A percentile compares a stretch with the other conserved stretches of the same genome.
Evolutionary conservation across 805 yeast species (phyloP).

Genomic region (Metschnikowia corniflorae): DNA sequence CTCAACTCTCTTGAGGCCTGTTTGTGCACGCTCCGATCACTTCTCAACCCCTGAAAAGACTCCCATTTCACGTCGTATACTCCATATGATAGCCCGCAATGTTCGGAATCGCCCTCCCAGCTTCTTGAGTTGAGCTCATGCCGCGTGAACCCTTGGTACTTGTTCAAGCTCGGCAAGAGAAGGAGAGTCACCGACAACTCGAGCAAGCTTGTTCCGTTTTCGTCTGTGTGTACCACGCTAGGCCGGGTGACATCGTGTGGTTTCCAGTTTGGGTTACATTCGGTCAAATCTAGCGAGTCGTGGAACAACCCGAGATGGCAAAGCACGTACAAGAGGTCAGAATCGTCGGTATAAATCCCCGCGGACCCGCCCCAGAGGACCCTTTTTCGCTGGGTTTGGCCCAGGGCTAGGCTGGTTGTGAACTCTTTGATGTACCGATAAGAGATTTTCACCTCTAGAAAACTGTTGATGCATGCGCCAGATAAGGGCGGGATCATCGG

Average conservation of each 20-base stretch:
- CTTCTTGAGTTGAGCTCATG: conserved; percentile 70
- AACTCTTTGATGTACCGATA: conserved; percentile 36
- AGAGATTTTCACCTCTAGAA: conserved; percentile 59
- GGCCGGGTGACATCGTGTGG: conserved; percentile 26
- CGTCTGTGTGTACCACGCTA: conserved; percentile 11
- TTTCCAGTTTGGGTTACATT: conserved; percentile 32
- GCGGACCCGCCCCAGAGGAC: conserved; percentile 78
- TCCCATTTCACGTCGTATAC: conserved; percentile 56
- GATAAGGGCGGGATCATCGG: conserved; percentile 39
- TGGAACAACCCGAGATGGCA: conserved; percentile 70
- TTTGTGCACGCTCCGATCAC: conserved; percentile 29
- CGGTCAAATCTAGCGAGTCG: conserved; percentile 28
- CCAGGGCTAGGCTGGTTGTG: conserved; percentile 20
- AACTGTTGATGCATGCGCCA: conserved; percentile 38
- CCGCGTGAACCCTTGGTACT: conserved; percentile 62
- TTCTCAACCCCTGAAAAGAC: conserved; percentile 25
- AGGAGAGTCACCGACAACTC: conserved; percentile 58
- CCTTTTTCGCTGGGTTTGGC: conserved; percentile 30
- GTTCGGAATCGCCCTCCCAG: conserved; percentile 55
- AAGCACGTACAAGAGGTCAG: conserved; percentile 72
- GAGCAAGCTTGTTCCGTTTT: conserved; percentile 20
- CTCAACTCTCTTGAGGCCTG: conserved; percentile 25
- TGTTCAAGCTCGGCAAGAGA: conserved; percentile 64
- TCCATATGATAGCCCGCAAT: conserved; percentile 76
- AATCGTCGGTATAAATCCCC: conserved; percentile 90